Evolutionary conservation across 2,329 filamentous ascomycete genomes (phyloP), one percentile per base, ranked within the genome.

Genomic region (Madurella mycetomatis): DNA sequence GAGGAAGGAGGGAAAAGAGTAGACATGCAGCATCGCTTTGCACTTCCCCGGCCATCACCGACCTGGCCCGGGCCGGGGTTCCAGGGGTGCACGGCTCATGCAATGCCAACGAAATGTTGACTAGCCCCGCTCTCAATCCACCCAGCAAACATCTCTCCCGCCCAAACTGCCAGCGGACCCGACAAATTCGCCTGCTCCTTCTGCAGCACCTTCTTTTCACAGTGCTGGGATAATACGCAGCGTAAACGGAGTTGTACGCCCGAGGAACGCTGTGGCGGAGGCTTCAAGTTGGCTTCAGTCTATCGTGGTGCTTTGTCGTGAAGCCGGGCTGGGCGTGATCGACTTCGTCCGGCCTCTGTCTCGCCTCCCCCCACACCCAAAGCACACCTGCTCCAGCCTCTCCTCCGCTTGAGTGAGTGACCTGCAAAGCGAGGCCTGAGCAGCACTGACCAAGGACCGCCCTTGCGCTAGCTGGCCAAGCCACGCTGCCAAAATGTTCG

Each of bases 401-500:
- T 18, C 25, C 17, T 13, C 19, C 4, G 9, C 42, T 15, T 15
- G 16, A 19, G 39, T 9, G 16, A 46, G n/a, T n/a, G 44, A 9
- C 25, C 34, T 41, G 50, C 50, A 11, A 41, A 39, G 13, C 15
- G 32, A 45, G 41, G 18, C 32, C 34, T 30, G 13, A 49, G 41
- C 40, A 37, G 41, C 40, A 34, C 30, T 18, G 18, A 43, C 18
- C 40, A 18, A 34, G 16, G 17, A 44, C 39, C 31, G 37, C 51
- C 17, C 42, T 40, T 37, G 32, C 32, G 39, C 11, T 32, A 25
- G 19, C 40, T 40, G 30, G 48, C 13, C 11, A 32, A 44, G 56
- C 3, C 25, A 25, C 25, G 7, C 25, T 25, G 7, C 50, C 63
- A 65, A 55, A 62, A 77, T 77, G 74, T 77, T 77, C 63, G 73